phyloP scores from a whole-genome alignment of 148 eudicot species.

The Mesembryanthemum crystallinum region DNA sequence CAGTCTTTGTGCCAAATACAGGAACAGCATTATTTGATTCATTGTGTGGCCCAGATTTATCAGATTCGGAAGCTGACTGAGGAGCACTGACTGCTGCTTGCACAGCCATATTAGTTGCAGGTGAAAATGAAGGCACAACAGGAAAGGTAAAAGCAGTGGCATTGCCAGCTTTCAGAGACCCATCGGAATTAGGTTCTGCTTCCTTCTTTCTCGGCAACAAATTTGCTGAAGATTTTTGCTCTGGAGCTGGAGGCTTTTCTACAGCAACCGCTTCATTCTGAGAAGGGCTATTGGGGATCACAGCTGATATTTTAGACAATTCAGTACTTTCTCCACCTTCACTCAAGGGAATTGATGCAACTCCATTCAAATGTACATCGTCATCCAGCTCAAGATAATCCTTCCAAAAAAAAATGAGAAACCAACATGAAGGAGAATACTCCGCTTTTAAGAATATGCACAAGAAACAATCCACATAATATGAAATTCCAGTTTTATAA shows the following conservation, averaged over 20 bases:
- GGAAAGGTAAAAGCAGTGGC: slow-evolving; percentile 23
- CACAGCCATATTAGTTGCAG: slow-evolving; percentile 20
- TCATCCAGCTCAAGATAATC: slow-evolving; percentile 59
- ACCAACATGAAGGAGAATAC: background rate
- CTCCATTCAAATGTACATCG: slow-evolving; percentile 40
- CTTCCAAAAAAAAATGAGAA: slow-evolving; percentile 34
- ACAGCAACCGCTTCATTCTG: slow-evolving; percentile 16
- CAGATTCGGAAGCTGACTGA: slow-evolving; percentile 27
- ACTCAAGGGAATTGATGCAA: slow-evolving; percentile 22
- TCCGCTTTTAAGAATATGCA: background rate
- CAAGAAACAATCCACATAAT: background rate
- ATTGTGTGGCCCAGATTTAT: slow-evolving; percentile 26
- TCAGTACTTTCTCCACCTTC: slow-evolving; percentile 32
- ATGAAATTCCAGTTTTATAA: background rate
- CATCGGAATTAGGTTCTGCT: slow-evolving; percentile 26
- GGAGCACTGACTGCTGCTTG: slow-evolving; percentile 26
- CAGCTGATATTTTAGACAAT: slow-evolving; percentile 27
- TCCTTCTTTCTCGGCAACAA: slow-evolving; percentile 20
- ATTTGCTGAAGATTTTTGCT: slow-evolving; percentile 23
- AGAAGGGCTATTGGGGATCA: slow-evolving; percentile 11
- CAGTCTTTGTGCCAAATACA: slow-evolving; percentile 32
- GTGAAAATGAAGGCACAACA: slow-evolving; percentile 17
- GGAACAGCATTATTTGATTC: slow-evolving; percentile 27
- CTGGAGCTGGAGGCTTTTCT: slow-evolving; percentile 25
- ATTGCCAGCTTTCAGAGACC: slow-evolving; percentile 27